A percentile compares a stretch with the other conserved stretches of the same genome.
These are phyloP conservation scores for Cenchrus purpureus DNA, from an alignment of 176 grass and related monocot genomes.

Conservation along the genomic window DNA sequence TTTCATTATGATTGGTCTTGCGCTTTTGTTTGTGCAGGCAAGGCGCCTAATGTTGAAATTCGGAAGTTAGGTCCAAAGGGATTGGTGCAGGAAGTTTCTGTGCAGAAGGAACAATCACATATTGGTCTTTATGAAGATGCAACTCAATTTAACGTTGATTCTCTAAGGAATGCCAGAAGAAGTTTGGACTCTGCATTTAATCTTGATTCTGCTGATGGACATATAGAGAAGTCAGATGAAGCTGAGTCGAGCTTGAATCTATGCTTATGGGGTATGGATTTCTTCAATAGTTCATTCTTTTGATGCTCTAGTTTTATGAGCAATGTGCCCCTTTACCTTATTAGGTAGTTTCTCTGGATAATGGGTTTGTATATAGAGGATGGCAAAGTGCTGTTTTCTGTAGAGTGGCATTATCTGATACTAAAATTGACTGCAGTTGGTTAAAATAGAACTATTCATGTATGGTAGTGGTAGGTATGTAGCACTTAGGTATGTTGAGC, in stretches of 20 bases:
- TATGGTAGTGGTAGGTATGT: background rate
- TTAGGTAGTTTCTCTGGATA: background rate
- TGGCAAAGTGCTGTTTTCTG: background rate
- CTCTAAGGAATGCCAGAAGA: constrained; percentile 45
- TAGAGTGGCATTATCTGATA: constrained; percentile 13
- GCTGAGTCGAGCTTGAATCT: constrained; percentile 49
- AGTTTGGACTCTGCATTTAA: constrained; percentile 49
- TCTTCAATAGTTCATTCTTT: constrained; percentile 34
- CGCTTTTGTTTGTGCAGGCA: constrained; percentile 57
- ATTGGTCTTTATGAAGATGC: constrained; percentile 31
- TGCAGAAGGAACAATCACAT: constrained; percentile 42
- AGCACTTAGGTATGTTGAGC: background rate
- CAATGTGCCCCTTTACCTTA: background rate
- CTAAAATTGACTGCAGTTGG: background rate
- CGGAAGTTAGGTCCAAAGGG: constrained; percentile 59
- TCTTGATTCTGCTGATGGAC: constrained; percentile 60
- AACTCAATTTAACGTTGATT: constrained; percentile 23
- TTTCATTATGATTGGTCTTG: background rate
- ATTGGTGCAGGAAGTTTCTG: constrained; percentile 39
- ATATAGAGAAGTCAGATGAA: constrained; percentile 56
- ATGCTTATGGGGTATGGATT: constrained; percentile 87
- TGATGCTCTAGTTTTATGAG: constrained; percentile 23
- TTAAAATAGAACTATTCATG: background rate
- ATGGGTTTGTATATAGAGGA: background rate
- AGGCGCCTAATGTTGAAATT: constrained; percentile 72